phyloP scores from a whole-genome alignment of 2,329 filamentous ascomycete genomes.

The Cytospora leucostoma region DNA sequence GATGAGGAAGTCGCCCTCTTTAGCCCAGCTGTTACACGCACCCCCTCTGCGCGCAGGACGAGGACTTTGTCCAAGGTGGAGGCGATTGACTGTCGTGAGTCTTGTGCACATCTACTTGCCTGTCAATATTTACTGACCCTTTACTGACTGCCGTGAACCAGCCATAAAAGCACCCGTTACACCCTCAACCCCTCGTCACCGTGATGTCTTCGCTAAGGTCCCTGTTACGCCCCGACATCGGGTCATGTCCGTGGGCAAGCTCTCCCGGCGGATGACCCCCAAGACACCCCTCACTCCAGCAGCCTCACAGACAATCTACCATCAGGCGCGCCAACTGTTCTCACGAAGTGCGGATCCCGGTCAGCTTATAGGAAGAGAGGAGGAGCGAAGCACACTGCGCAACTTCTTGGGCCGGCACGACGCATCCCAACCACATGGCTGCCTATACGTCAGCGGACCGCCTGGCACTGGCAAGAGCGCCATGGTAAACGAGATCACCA shows the following conservation, averaged over 20 bases:
- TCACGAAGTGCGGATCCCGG: slow-evolving; percentile 75
- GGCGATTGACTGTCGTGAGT: slow-evolving; percentile 29
- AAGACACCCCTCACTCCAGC: slow-evolving; percentile 72
- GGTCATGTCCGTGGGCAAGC: slow-evolving; percentile 73
- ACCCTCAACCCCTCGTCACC: slow-evolving; percentile 74
- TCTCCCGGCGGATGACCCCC: slow-evolving; percentile 77
- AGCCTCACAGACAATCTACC: slow-evolving; percentile 75
- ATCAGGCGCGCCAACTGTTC: slow-evolving; percentile 84
- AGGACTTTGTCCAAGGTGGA: slow-evolving; percentile 24
- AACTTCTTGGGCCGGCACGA: slow-evolving; percentile 69
- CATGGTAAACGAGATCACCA: slow-evolving; percentile 78
- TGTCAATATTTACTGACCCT: neutral
- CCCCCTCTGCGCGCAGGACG: slow-evolving; percentile 28
- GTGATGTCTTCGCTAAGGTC: slow-evolving; percentile 72
- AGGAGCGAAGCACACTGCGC: slow-evolving; percentile 64
- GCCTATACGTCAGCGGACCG: slow-evolving; percentile 92
- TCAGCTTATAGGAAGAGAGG: slow-evolving; percentile 75
- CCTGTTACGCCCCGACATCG: slow-evolving; percentile 82
- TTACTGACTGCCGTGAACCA: slow-evolving; percentile 28
- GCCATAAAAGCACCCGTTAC: slow-evolving; percentile 56
- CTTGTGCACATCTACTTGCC: neutral
- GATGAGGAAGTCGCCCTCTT: slow-evolving; percentile 39
- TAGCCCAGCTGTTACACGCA: slow-evolving; percentile 30
- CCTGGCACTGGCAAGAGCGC: slow-evolving; percentile 97
- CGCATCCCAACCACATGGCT: slow-evolving; percentile 66